Evolutionary conservation across 768 basidiomycete genomes (phyloP).

Genomic region (Lactarius pseudohatsudake): DNA sequence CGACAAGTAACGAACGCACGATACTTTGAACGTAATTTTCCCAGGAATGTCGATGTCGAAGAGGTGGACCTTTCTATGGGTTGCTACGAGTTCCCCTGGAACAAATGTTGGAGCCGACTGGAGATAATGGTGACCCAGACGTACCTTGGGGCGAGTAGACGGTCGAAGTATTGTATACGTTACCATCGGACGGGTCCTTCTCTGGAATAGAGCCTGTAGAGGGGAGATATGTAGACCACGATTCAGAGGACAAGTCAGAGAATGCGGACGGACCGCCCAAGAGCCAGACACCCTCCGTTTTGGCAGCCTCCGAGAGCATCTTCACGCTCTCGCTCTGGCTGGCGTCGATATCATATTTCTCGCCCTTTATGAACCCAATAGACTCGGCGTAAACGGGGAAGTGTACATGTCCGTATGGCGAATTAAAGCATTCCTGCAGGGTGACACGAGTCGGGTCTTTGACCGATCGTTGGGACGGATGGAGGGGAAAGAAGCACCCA

Average conservation of each 20-base stretch:
- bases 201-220: conserved; percentile 91
- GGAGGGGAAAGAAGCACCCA: conserved; percentile 38
- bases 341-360: conserved; percentile 54
- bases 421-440: conserved; percentile 78
- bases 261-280: conserved; percentile 71
- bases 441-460: background rate
- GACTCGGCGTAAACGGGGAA: conserved; percentile 85
- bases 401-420: conserved; percentile 74
- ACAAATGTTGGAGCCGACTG: conserved; percentile 18
- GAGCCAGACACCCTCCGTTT: conserved; percentile 79
- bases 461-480: conserved; percentile 32
- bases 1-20: background rate
- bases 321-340: conserved; percentile 74
- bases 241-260: background rate
- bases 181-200: conserved; percentile 56
- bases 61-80: conserved; percentile 92
- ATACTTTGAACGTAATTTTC: conserved; percentile 84
- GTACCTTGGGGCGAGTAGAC: conserved; percentile 81
- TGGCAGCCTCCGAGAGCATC: conserved; percentile 80
- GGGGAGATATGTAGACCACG: background rate
- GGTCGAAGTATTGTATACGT: conserved; percentile 90
- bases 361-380: conserved; percentile 60
- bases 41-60: conserved; percentile 98
- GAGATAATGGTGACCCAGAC: conserved; percentile 11
- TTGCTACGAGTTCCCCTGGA: conserved; percentile 78